Base-by-base conservation (phyloP, 371 early-diverging fungal species). In the Gilbertella persicaria region DNA sequence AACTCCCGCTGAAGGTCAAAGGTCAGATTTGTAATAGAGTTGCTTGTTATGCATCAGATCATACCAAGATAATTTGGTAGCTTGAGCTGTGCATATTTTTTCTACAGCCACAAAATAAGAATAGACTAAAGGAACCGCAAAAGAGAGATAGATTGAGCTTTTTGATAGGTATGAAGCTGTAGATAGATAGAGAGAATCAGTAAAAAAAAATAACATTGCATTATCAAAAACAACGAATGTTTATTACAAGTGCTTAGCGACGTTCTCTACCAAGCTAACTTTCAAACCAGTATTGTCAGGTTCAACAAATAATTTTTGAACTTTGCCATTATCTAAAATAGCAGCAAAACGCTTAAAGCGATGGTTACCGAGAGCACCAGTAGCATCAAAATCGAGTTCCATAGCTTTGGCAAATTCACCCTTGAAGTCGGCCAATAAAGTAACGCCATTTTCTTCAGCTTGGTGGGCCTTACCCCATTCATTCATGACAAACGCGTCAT, bases 401-500 rank as follows among this genome's bases (percentile, higher is more conserved):
- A 87, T 71, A 4, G 78, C 78, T 53, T 82, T 80, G 53, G 82
- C 78, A 20, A 87, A 78, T 36, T 72, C 82, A 28, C 83, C 89
- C 36, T 77, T 73, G 16, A 78, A 71, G 63, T 90, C 91, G 26
- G 89, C 83, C 28, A 87, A 66, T 64, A 90, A 70, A 28, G 71
- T 76, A 41, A 87, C 71, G 47, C 57, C 40, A 12, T 52, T 49
- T 3, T 63, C 60, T 9, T 62, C 59, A 19, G 35, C 73, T 35
- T 72, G 61, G 24, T 74, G 62, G 13, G 67, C 55, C 52, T 83
- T 75, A 41, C 82, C 80, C 89, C 89, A 90, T 41, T 86, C 90
- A 45, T 73, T 71, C 80, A 85, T 80, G n/a, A 88, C 89, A 66
- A 83, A 88, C 38, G 85, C 84, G 54, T 87, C 86, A 59, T 89